Evolutionary conservation across 2,329 filamentous ascomycete genomes (phyloP), one percentile per base, ranked within the genome.

Genomic region (Aureobasidium vineae): DNA sequence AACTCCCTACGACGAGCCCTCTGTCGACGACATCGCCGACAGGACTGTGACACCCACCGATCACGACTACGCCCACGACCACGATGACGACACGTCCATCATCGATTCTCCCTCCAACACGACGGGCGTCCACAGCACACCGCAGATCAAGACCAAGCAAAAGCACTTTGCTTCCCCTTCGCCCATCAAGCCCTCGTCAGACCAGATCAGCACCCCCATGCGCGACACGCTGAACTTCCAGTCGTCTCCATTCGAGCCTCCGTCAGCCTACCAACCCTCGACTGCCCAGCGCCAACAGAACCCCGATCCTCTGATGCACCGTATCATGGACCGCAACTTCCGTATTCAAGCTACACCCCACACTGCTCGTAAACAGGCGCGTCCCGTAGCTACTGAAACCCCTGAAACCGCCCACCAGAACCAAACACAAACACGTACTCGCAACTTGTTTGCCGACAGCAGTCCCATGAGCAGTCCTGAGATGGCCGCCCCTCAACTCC

Each of bases 321-420:
- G 90, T 67, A 84, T 98, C n/a, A 86, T 96, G 5, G 93, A 98
- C 81, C 97, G 96, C 79, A 97, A 90, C 67, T 99, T 96, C 80
- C 91, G 94, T 38, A 84, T 99, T 28, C 91, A 96, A 77, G 92
- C 94, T 6, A 99, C 95, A 11, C 95, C 95, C 0, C 88, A 95
- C 71, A 89, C 87, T 11, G 80, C 79, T 47, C 75, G 76, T 5
- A 80, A 81, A 67, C 79, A 81, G 66, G 66, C 40, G 65, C 73
- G 73, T 71, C 36, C 71, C 72, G 68, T 65, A 23, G 11, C 40
- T 2, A 16, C 21, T 26, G 43, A 52, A 11, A 80, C 79, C 33
- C 76, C 77, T 40, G 78, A 77, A 0, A 79, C 80, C 6, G 72
- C 75, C 21, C 74, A 77, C 4, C 71, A 72, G 28, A 73, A 73